phyloP scores from a whole-genome alignment of 2,329 filamentous ascomycete genomes.

The Colletotrichum godetiae region DNA sequence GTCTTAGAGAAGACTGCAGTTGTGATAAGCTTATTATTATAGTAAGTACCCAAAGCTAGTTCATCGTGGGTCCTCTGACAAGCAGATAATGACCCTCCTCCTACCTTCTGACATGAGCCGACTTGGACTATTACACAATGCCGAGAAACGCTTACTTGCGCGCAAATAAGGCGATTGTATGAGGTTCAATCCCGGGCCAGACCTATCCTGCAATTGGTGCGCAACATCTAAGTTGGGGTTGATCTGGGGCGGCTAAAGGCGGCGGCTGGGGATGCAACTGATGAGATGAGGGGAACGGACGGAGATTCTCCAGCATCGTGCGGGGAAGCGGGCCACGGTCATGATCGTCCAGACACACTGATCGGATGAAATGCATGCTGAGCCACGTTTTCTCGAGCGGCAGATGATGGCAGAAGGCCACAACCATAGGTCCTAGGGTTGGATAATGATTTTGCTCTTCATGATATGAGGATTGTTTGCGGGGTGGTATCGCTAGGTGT shows the following conservation, averaged over 20 bases:
- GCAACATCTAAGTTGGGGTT: constrained; percentile 16
- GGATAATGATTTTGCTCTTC: too few species aligned
- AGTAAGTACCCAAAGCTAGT: neutral
- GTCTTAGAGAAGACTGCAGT: neutral
- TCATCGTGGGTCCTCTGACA: neutral
- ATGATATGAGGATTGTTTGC: too few species aligned
- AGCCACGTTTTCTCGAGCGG: neutral
- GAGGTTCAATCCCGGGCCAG: neutral
- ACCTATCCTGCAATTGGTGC: constrained; percentile 11
- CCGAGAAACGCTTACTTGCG: constrained; percentile 26
- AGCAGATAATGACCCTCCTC: neutral
- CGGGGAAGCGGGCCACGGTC: neutral
- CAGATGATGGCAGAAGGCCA: too few species aligned
- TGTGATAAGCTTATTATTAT: neutral
- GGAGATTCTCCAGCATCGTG: constrained; percentile 15
- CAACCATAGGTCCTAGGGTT: too few species aligned
- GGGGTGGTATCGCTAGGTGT: too few species aligned
- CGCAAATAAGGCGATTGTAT: constrained; percentile 21
- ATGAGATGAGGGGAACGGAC: neutral
- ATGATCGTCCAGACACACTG: neutral
- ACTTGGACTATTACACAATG: neutral
- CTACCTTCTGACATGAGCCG: neutral
- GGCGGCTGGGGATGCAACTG: constrained; percentile 12
- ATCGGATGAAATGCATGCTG: neutral
- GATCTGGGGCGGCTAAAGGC: constrained; percentile 27